Evolutionary conservation across 176 grass and related monocot genomes (phyloP), one percentile per base, ranked within the genome.

Genomic region (Stipa capillata): DNA sequence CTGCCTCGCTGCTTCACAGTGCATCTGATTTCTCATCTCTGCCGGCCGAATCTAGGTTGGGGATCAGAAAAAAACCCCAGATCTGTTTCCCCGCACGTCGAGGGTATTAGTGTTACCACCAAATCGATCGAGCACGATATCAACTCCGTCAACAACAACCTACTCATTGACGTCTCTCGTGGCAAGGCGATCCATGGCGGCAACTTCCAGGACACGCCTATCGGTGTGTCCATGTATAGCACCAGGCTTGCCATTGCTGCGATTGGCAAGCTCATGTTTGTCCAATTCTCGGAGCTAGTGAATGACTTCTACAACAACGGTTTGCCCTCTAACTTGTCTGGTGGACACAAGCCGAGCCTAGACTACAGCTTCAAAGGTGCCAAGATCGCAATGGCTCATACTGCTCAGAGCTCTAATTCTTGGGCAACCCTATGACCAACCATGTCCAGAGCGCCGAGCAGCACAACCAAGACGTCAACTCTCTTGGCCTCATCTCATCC

Each of bases 291-390:
- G n/a, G n/a, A n/a, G n/a, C n/a, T n/a, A n/a, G n/a, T n/a, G n/a
- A n/a, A n/a, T n/a, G n/a, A 94, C 42, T 79, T 89, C n/a, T 94
- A 91, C 92, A 94, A 91, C 86, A 94, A 94, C 6, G 92, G 92
- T 3, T 78, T 94, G 50, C 86, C 92, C 0, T 91, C 92, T 58
- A 94, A 94, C 78, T 83, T 94, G 21, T 87, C 92, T 18, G 92
- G 92, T 1, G 86, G 92, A 8, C 89, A 83, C 16, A 91, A 94
- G 92, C 89, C n/a, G n/a, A n/a, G n/a, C n/a, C n/a, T n/a, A n/a
- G n/a, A n/a, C n/a, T n/a, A n/a, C n/a, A n/a, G n/a, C 0, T 91
- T 94, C 80, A 94, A 94, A 80, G 92, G 92, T 23, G 89, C 89
- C 20, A 89, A 94, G 86, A 91, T 94, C 45, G 89, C 92, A 44